A percentile compares a stretch with the other conserved stretches of the same genome.
phyloP scores from a whole-genome alignment of 495 filamentous ascomycete genomes.

The Aspergillus taichungensis region DNA sequence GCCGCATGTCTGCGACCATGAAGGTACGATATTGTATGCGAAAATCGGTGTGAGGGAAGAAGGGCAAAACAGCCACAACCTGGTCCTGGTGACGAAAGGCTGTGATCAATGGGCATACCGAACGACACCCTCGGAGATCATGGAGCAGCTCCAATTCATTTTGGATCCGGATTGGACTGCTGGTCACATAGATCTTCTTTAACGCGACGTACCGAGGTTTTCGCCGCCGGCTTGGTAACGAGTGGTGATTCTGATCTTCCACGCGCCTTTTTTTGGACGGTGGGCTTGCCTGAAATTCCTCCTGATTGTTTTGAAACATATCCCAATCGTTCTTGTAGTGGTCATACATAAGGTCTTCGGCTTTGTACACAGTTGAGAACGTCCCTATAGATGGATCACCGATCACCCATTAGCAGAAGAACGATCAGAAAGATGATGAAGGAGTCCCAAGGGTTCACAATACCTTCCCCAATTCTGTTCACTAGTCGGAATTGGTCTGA shows the following conservation, averaged over 20 bases:
- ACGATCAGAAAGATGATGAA: neutral
- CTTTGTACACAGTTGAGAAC: constrained; percentile 98
- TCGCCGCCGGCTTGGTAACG: constrained; percentile 20
- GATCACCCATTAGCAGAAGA: constrained; percentile 6
- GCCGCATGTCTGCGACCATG: constrained; percentile 69
- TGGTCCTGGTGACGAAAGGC: constrained; percentile 91
- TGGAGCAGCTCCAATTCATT: constrained; percentile 97
- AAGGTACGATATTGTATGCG: constrained; percentile 89
- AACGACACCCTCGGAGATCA: constrained; percentile 69
- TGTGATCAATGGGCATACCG: constrained; percentile 91
- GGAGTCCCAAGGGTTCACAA: neutral
- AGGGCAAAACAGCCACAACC: constrained; percentile 88
- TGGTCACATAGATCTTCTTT: constrained; percentile 99
- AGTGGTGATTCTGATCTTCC: constrained; percentile 19
- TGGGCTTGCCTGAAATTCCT: constrained; percentile 53
- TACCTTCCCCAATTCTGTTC: constrained; percentile 95
- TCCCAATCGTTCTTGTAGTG: constrained; percentile 84
- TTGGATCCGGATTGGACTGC: constrained; percentile 82
- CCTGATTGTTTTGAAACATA: constrained; percentile 46
- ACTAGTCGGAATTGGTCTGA: constrained; percentile 77
- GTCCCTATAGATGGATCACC: constrained; percentile 49
- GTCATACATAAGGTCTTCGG: constrained; percentile 88
- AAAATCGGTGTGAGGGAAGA: constrained; percentile 93
- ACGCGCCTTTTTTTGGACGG: constrained; percentile 43
- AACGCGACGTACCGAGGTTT: constrained; percentile 79